Percentiles rank a stretch among this genome's conserved stretches.
phyloP scores from a whole-genome alignment of 176 grass and related monocot species.

The Cocos nucifera region DNA sequence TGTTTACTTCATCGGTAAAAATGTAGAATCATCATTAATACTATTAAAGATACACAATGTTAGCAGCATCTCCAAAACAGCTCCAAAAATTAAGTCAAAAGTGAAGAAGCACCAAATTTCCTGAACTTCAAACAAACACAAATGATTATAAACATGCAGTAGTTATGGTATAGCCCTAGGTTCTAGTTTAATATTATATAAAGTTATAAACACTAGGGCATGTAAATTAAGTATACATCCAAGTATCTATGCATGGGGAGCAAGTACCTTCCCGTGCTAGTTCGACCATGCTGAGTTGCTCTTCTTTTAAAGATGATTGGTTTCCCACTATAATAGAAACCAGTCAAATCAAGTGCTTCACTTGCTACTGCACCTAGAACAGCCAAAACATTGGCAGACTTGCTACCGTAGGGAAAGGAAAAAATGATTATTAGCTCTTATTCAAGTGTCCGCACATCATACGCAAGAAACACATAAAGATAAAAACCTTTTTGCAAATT shows the following conservation, averaged over 20 bases:
- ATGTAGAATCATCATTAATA: too few species aligned
- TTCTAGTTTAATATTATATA: too few species aligned
- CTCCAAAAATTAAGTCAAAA: too few species aligned
- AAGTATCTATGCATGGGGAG: background rate
- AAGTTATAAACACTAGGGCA: too few species aligned
- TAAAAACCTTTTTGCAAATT: slow-evolving; percentile 84
- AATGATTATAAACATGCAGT: too few species aligned
- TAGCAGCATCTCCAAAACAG: too few species aligned
- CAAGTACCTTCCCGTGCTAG: slow-evolving; percentile 64
- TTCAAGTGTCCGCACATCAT: slow-evolving; percentile 5
- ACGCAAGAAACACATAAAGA: background rate
- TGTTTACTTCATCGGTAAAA: too few species aligned
- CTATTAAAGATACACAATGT: too few species aligned
- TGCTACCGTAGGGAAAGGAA: slow-evolving; percentile 38
- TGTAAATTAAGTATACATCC: background rate
- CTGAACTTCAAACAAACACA: too few species aligned
- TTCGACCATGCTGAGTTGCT: slow-evolving; percentile 45
- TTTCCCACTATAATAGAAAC: slow-evolving; percentile 93
- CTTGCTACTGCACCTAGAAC: slow-evolving; percentile 89
- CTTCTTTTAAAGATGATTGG: slow-evolving; percentile 51
- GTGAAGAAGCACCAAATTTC: too few species aligned
- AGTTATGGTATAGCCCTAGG: too few species aligned
- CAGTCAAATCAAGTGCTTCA: slow-evolving; percentile 78
- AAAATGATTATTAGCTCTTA: slow-evolving; percentile 26
- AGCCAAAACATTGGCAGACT: slow-evolving; percentile 90